phyloP scores from a whole-genome alignment of 2,329 filamentous ascomycete genomes.

The Penicillium sp. region DNA sequence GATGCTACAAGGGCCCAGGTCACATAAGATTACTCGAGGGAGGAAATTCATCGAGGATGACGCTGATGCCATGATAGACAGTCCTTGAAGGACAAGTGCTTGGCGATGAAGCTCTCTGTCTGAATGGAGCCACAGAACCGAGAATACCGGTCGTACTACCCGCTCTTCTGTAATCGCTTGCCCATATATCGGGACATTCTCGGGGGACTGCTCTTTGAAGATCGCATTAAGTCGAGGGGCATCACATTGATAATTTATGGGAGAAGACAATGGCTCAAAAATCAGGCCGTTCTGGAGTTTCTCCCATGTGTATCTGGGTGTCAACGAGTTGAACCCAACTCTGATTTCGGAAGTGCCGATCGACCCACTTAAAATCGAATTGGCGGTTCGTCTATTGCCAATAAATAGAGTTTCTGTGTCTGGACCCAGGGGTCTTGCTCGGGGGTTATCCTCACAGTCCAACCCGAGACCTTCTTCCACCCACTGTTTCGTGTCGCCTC shows the following conservation, averaged over 20 bases:
- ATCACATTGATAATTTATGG: not conserved
- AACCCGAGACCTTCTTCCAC: not conserved
- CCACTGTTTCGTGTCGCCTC: constrained; percentile 4
- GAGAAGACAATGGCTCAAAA: not conserved
- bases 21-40: not conserved
- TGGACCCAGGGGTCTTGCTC: not conserved
- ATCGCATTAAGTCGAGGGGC: not conserved
- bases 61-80: too few species aligned
- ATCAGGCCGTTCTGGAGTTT: not conserved
- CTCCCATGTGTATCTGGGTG: not conserved
- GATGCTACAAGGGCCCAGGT: not conserved
- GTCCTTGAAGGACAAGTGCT: too few species aligned
- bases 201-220: not conserved
- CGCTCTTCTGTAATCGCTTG: not conserved
- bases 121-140: too few species aligned
- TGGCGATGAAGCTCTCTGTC: too few species aligned
- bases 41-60: not conserved
- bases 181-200: not conserved
- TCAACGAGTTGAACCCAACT: not conserved
- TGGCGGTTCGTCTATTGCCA: not conserved
- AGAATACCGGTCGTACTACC: not conserved
- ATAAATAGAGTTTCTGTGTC: not conserved
- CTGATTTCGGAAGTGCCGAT: constrained; percentile 1
- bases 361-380: not conserved
- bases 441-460: not conserved